Percentiles rank a stretch among this genome's conserved stretches.
These are phyloP conservation scores for Salvia miltiorrhiza DNA, from an alignment of 257 asterid species.

Conservation along the genomic window DNA sequence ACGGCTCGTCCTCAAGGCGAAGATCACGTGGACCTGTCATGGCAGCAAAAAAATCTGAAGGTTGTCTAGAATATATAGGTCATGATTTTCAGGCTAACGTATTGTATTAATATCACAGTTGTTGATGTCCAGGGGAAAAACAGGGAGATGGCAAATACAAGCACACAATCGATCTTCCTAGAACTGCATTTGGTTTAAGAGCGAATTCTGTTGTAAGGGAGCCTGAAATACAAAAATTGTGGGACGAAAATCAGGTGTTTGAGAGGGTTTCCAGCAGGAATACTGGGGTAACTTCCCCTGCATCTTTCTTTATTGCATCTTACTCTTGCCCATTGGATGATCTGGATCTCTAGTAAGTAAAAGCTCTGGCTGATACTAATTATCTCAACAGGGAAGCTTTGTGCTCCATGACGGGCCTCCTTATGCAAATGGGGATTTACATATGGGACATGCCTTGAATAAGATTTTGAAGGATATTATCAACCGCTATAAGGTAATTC, in stretches of 20 bases:
- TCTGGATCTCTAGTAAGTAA: conserved; percentile 13
- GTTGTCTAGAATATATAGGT: conserved; percentile 28
- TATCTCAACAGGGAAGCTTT: conserved; percentile 71
- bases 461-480: conserved; percentile 96
- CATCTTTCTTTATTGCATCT: conserved; percentile 5
- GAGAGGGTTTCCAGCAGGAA: conserved; percentile 63
- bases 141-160: conserved; percentile 92
- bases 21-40: conserved; percentile 71
- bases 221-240: conserved; percentile 88
- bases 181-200: conserved; percentile 81
- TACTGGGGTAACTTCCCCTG: conserved; percentile 63
- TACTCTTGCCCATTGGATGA: not conserved
- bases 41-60: conserved; percentile 83
- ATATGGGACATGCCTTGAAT: conserved; percentile 96
- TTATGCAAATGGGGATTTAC: conserved; percentile 98
- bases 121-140: conserved; percentile 48
- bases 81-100: not conserved
- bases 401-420: conserved; percentile 99
- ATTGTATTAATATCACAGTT: conserved; percentile 10
- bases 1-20: conserved; percentile 46
- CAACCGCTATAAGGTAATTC: conserved; percentile 85
- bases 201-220: conserved; percentile 90
- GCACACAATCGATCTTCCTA: conserved; percentile 87
- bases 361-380: conserved; percentile 32
- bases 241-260: conserved; percentile 92